Evolutionary conservation across 345 rosid genomes (phyloP), one percentile per base, ranked within the genome.

Genomic region (Citrus glauca): DNA sequence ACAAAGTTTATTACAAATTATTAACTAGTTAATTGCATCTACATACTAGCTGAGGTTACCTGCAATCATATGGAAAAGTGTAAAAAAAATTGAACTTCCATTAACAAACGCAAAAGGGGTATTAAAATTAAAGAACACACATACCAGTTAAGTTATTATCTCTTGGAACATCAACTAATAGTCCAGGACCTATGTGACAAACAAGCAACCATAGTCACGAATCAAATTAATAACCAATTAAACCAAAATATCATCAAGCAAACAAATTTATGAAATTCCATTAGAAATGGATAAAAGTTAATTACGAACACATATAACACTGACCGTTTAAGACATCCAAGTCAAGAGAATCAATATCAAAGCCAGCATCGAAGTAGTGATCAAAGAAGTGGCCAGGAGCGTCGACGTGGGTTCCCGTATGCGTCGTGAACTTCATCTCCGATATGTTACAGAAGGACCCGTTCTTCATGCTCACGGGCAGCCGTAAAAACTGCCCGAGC

Each of bases 131-230:
- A 45, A 45, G 50, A 45, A 45, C 50, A 3, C 5, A 69, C 81
- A 4, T 80, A 89, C 95, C 95, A 16, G 91, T 91, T 30, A 91
- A 86, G 78, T 91, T 91, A 37, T 83, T 77, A 73, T 87, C 81
- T 77, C 93, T 86, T 4, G 91, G 93, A 76, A 87, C 93, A 84
- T 91, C 93, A 79, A 91, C 82, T 37, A 91, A 70, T 40, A 91
- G 72, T 7, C 88, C 91, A 32, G 50, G 45, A 57, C 70, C 67
- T 33, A 42, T 27, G 57, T 20, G 62, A 42, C 25, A 50, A 62
- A 14, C 19, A 72, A 22, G 16, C 9, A 67, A 3, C 38, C 9
- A 42, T 25, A 32, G 70, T 55, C 48, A 78, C 30, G 7, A 17
- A 3, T 45, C 50, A 6, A 17, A 27, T 9, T 2, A 53, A 19